These are phyloP conservation scores for Penicillium arizonense DNA, from an alignment of 495 filamentous ascomycete genomes.

Conservation along the genomic window DNA sequence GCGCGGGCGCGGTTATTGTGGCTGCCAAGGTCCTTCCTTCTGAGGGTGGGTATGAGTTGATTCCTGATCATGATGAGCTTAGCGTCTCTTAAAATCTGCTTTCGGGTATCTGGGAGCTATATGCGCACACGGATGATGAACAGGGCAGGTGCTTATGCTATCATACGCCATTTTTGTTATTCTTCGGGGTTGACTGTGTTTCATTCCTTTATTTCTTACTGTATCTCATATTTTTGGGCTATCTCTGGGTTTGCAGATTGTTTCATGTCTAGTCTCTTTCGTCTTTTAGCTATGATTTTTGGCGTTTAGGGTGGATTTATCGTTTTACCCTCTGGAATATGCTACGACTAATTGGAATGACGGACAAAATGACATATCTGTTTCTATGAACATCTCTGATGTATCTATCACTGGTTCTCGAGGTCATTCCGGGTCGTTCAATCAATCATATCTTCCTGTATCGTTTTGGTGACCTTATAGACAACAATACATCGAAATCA, in stretches of 20 bases:
- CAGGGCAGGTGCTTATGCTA: background rate
- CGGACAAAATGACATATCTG: background rate
- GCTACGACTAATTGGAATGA: constrained; percentile 11
- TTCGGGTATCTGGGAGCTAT: background rate
- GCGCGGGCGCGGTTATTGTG: constrained; percentile 58
- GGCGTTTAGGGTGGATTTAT: constrained; percentile 9
- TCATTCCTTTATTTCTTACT: background rate
- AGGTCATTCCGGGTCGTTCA: too few species aligned
- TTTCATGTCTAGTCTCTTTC: background rate
- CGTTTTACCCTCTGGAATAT: background rate
- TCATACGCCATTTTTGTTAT: too few species aligned
- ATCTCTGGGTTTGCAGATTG: constrained; percentile 2
- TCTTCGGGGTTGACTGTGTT: background rate
- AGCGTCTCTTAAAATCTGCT: constrained; percentile 7
- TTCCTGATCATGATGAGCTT: constrained; percentile 45
- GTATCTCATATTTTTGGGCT: background rate
- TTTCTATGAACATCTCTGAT: background rate
- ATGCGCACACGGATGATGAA: background rate
- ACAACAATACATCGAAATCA: background rate
- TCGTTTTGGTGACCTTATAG: constrained; percentile 11
- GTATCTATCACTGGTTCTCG: too few species aligned
- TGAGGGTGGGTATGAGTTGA: constrained; percentile 84
- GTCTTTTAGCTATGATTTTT: background rate
- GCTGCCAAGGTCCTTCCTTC: constrained; percentile 67
- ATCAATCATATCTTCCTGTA: constrained; percentile 17